Conservation (phyloP, 305 asterid genomes). For the Caryopteris hybrid region DNA sequence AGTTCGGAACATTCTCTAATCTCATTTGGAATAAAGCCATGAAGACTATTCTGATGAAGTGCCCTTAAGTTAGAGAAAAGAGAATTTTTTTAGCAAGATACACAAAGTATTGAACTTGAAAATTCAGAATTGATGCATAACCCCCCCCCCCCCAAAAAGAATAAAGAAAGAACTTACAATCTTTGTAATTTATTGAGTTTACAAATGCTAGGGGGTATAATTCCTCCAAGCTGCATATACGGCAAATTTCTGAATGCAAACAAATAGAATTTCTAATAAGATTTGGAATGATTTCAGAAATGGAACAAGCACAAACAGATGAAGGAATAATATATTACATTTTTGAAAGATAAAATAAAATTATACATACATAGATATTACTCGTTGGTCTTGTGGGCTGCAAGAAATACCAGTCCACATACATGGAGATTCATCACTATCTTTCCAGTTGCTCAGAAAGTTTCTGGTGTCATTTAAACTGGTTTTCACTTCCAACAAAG, state of each 20-base stretch:
- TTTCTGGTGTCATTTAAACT: conserved; percentile 75
- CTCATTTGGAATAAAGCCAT: conserved; percentile 74
- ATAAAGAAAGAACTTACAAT: conserved; percentile 58
- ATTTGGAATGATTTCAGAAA: not conserved
- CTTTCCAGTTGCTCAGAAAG: conserved; percentile 66
- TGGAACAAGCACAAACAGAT: not conserved
- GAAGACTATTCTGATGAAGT: conserved; percentile 88
- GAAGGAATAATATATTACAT: no score
- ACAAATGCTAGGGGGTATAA: conserved; percentile 74
- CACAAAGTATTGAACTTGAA: not conserved
- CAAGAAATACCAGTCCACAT: conserved; percentile 89
- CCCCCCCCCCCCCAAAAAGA: no score
- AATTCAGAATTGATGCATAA: not conserved
- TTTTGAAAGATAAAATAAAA: no score
- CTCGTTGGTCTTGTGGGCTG: conserved; percentile 67
- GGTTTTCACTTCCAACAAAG: conserved; percentile 75
- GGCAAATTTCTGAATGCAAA: conserved; percentile 66
- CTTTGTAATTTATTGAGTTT: conserved; percentile 70
- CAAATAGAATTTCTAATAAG: not conserved
- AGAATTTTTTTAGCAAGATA: conserved; percentile 1
- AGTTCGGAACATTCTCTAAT: conserved; percentile 70
- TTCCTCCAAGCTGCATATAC: conserved; percentile 82
- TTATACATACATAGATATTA: conserved; percentile 65
- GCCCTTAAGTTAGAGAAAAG: conserved; percentile 46
- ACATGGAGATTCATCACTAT: conserved; percentile 72